phyloP scores from a whole-genome alignment of 208 protist species.

The Sergeia podlipaevii region DNA sequence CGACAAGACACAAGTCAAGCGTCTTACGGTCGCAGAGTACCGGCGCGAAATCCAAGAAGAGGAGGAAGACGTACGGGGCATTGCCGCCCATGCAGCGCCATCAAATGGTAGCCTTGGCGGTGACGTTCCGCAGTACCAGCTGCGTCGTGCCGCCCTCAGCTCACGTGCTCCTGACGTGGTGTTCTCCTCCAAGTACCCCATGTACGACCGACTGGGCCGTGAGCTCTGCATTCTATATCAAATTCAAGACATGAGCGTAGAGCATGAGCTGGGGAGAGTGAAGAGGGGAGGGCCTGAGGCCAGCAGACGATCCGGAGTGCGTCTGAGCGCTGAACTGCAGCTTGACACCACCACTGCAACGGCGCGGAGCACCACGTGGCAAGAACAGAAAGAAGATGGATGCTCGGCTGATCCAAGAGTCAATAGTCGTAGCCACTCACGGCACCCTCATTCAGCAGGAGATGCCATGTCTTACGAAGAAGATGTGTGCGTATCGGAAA shows the following conservation, averaged over 20 bases:
- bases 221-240: conserved; percentile 81
- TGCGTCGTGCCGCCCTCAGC: conserved; percentile 35
- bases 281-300: conserved; percentile 13
- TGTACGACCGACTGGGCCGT: conserved; percentile 64
- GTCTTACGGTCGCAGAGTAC: conserved; percentile 68
- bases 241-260: conserved; percentile 68
- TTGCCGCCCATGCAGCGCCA: not conserved
- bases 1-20: conserved; percentile 65
- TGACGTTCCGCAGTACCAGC: conserved; percentile 18
- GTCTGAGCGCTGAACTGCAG: conserved; percentile 55
- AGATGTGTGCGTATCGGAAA: conserved; percentile 33
- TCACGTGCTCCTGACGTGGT: conserved; percentile 58
- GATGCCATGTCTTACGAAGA: conserved; percentile 6
- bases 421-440: not conserved
- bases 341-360: not conserved
- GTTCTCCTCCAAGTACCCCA: conserved; percentile 71
- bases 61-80: conserved; percentile 15
- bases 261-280: conserved; percentile 57
- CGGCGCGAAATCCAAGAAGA: conserved; percentile 45
- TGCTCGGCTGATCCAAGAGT: no score
- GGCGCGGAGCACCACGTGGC: not conserved
- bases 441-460: not conserved
- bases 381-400: conserved; percentile 2
- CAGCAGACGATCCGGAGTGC: conserved; percentile 56
- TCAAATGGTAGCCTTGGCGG: not conserved